Evolutionary conservation across 2,329 filamentous ascomycete genomes (phyloP).

Genomic region (Orbilia ellipsospora): DNA sequence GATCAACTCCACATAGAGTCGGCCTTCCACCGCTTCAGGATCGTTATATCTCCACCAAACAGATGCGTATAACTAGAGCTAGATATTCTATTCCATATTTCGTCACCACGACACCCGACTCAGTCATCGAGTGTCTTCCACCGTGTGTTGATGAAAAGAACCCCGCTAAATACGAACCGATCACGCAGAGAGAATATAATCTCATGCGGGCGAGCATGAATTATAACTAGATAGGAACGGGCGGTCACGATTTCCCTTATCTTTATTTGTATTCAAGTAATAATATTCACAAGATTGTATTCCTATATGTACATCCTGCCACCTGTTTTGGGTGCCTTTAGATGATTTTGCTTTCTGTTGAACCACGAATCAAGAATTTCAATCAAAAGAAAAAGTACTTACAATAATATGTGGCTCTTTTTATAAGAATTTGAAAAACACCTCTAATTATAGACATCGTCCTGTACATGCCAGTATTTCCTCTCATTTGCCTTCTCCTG

Average conservation of each 20-base stretch:
- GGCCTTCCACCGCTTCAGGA: slow-evolving; percentile 62
- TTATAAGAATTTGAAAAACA: slow-evolving; percentile 15
- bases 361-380: slow-evolving; percentile 18
- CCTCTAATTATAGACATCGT: slow-evolving; percentile 66
- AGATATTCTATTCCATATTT: slow-evolving; percentile 68
- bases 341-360: slow-evolving; percentile 24
- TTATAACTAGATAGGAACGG: slow-evolving; percentile 47
- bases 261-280: neutral
- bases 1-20: slow-evolving; percentile 65
- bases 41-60: slow-evolving; percentile 60
- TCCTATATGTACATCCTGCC: slow-evolving; percentile 50
- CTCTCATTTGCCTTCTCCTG: slow-evolving; percentile 93
- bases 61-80: slow-evolving; percentile 62
- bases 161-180: slow-evolving; percentile 43
- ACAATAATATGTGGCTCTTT: slow-evolving; percentile 33
- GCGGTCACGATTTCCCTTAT: neutral
- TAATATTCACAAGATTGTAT: slow-evolving; percentile 17
- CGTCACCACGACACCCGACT: slow-evolving; percentile 63
- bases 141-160: slow-evolving; percentile 30
- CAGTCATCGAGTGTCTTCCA: slow-evolving; percentile 64
- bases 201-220: slow-evolving; percentile 61
- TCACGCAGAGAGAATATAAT: slow-evolving; percentile 63
- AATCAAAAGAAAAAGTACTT: slow-evolving; percentile 41
- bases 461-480: slow-evolving; percentile 94
- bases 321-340: slow-evolving; percentile 14